Conservation (phyloP, 2,329 filamentous ascomycete genomes). For the Fusarium illudens region DNA sequence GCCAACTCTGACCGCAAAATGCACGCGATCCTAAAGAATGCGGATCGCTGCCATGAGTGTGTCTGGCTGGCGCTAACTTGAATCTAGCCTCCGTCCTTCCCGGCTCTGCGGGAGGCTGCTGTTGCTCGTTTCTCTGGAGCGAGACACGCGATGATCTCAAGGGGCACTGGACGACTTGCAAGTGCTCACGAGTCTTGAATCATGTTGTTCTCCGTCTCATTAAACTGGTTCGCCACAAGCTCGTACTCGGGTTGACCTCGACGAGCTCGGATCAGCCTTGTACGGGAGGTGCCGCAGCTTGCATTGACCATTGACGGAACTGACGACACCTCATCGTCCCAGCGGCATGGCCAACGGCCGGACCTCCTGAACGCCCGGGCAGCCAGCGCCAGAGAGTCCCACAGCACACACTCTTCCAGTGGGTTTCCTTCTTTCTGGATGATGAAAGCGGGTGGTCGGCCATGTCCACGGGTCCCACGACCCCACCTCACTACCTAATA, state of each 20-base stretch:
- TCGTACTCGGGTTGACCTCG: constrained; percentile 31
- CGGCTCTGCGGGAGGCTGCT: constrained; percentile 10
- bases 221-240: constrained; percentile 30
- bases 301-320: constrained; percentile 15
- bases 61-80: neutral
- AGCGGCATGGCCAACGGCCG: constrained; percentile 3
- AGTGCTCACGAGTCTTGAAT: constrained; percentile 24
- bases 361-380: neutral
- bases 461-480: constrained; percentile 3
- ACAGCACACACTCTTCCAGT: neutral
- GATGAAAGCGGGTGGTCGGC: constrained; percentile 8
- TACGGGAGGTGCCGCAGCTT: constrained; percentile 28
- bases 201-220: constrained; percentile 26
- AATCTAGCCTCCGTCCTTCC: constrained; percentile 3
- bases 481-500: constrained; percentile 32
- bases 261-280: constrained; percentile 20
- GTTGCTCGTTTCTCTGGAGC: constrained; percentile 13
- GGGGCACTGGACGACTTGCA: neutral
- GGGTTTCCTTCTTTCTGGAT: neutral
- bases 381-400: neutral
- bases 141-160: constrained; percentile 1
- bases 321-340: constrained; percentile 16
- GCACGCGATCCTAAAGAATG: constrained; percentile 6
- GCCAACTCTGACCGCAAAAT: constrained; percentile 21
- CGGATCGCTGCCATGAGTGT: neutral